Conservation (phyloP, 2,329 filamentous ascomycete species). For the Camillea tinctor region DNA sequence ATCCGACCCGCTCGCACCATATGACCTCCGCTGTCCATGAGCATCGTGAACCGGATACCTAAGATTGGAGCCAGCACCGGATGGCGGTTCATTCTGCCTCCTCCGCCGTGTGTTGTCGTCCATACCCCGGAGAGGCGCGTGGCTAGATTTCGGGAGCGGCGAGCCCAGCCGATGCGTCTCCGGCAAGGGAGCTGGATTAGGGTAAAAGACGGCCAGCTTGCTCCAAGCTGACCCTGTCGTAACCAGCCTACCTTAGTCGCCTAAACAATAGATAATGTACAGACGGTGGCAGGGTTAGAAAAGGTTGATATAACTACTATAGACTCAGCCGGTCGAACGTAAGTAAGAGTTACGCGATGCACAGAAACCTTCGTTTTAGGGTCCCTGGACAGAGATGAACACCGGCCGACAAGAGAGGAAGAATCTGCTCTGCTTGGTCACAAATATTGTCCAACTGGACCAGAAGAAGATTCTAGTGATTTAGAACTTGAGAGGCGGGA, state of each 20-base stretch:
- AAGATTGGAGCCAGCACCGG: slow-evolving; percentile 58
- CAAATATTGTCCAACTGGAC: slow-evolving; percentile 11
- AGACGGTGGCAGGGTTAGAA: slow-evolving; percentile 8
- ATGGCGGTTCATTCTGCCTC: slow-evolving; percentile 72
- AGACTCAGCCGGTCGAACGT: slow-evolving; percentile 7
- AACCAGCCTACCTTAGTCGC: slow-evolving; percentile 25
- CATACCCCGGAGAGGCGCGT: slow-evolving; percentile 64
- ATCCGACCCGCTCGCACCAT: slow-evolving; percentile 48
- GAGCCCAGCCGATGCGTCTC: slow-evolving; percentile 63
- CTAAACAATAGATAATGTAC: slow-evolving; percentile 9
- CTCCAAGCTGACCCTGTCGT: slow-evolving; percentile 35
- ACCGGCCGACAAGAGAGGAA: slow-evolving; percentile 8
- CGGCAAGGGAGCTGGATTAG: slow-evolving; percentile 62
- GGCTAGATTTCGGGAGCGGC: slow-evolving; percentile 53
- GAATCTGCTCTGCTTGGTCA: slow-evolving; percentile 23
- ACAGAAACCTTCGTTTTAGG: slow-evolving; percentile 16
- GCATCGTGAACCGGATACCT: slow-evolving; percentile 53
- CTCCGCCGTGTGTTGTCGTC: slow-evolving; percentile 72
- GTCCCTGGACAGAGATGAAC: slow-evolving; percentile 14
- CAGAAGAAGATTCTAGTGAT: slow-evolving; percentile 18
- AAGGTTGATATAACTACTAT: slow-evolving; percentile 8
- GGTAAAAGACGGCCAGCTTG: slow-evolving; percentile 65
- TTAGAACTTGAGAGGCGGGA: slow-evolving; percentile 13
- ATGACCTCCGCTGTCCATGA: slow-evolving; percentile 46
- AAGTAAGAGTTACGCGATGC: slow-evolving; percentile 16